phyloP scores from a whole-genome alignment of 1,284 basidiomycete species.

The Moesziomyces sp. region DNA sequence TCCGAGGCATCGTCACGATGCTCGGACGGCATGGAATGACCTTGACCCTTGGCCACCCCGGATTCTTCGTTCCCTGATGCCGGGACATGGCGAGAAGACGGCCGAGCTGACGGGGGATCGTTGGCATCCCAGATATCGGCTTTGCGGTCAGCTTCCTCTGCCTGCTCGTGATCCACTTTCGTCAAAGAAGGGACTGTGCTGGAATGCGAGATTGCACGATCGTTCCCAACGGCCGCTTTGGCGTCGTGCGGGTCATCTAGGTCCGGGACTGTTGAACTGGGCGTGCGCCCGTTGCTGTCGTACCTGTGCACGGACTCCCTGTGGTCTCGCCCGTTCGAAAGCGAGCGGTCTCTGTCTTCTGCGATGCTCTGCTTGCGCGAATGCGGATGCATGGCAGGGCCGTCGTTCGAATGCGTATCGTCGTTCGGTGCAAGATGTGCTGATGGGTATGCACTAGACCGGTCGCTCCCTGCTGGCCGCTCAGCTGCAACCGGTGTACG shows the following conservation, averaged over 20 bases:
- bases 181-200: neutral
- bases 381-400: slow-evolving; percentile 27
- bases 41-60: neutral
- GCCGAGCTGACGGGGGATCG: neutral
- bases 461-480: slow-evolving; percentile 2
- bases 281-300: neutral
- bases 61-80: neutral
- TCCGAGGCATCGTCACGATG: too few relatives aligned
- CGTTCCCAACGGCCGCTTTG: neutral
- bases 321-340: slow-evolving; percentile 6
- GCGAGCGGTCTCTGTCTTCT: slow-evolving; percentile 3
- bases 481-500: slow-evolving; percentile 20
- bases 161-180: neutral
- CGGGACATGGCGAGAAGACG: too few relatives aligned
- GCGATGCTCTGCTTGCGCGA: slow-evolving; percentile 6
- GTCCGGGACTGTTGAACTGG: neutral
- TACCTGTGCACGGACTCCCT: neutral
- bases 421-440: slow-evolving; percentile 3
- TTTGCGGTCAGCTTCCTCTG: neutral
- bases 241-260: neutral
- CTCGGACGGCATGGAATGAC: neutral
- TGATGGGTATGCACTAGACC: slow-evolving; percentile 7
- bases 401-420: slow-evolving; percentile 10
- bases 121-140: neutral
- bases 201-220: neutral